phyloP scores from a whole-genome alignment of 257 asterid species.

The Lithospermum erythrorhizon region DNA sequence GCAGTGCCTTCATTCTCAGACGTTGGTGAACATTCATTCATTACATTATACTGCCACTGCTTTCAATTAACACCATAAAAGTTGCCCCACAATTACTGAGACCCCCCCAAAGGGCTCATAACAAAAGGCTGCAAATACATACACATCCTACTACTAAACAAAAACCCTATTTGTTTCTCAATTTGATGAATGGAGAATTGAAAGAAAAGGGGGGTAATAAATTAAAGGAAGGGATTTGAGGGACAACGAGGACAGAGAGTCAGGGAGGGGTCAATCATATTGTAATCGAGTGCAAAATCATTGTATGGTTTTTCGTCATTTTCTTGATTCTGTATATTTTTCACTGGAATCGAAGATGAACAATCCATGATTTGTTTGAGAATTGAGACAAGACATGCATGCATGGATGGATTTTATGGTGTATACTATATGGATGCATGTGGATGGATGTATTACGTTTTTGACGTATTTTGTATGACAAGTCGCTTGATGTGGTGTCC shows the following conservation, averaged over 20 bases:
- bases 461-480: slow-evolving; percentile 4
- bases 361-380: slow-evolving; percentile 12
- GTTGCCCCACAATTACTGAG: not conserved
- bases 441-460: slow-evolving; percentile 6
- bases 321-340: not conserved
- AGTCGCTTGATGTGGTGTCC: slow-evolving; percentile 10
- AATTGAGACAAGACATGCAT: slow-evolving; percentile 12
- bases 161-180: not conserved
- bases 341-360: slow-evolving; percentile 1
- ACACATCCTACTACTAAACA: not conserved
- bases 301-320: slow-evolving; percentile 33
- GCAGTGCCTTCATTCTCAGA: slow-evolving; percentile 19
- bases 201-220: not conserved
- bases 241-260: slow-evolving; percentile 12
- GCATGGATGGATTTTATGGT: slow-evolving; percentile 1
- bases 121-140: slow-evolving; percentile 1
- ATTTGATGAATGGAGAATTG: not conserved
- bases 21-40: not conserved
- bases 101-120: not conserved
- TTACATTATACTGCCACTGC: not conserved
- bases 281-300: slow-evolving; percentile 46
- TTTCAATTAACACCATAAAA: no score
- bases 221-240: slow-evolving; percentile 16
- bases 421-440: not conserved
- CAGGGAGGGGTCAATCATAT: slow-evolving; percentile 41